Evolutionary conservation across 257 asterid species (phyloP), one percentile per base, ranked within the genome.

Genomic region (Lycium barbarum): DNA sequence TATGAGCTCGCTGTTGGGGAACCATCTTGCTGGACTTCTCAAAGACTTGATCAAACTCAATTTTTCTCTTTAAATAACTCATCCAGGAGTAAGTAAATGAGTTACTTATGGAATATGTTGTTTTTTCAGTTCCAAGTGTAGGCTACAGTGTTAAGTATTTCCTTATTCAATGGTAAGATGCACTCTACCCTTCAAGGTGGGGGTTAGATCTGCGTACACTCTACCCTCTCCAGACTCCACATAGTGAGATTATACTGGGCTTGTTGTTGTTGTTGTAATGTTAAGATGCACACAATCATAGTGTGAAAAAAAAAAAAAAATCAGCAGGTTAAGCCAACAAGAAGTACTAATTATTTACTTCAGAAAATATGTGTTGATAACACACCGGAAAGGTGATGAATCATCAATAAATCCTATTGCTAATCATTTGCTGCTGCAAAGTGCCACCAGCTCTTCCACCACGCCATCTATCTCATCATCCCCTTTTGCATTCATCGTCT

Each of bases 401-500:
- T 63, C n/a, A n/a, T n/a, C n/a, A n/a, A n/a, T n/a, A n/a, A n/a
- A n/a, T n/a, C n/a, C n/a, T n/a, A n/a, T 26, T 26, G 33, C 33
- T n/a, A n/a, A n/a, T 65, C 65, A 58, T 13, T 65, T 22, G 67
- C 70, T 58, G 4, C 6, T n/a, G 33, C 89, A 86, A 59, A 89
- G 84, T 73, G 70, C 82, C 22, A 84, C 85, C 38, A 91, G 13
- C 80, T 88, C 87, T 38, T 85, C 51, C 26, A 87, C 92, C n/a
- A 89, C 90, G 1, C 78, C 85, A 18, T 89, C 92, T 12, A 88
- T 86, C 82, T 89, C 91, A 17, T 88, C 84, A 33, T 88, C 92
- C 2, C 86, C 92, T 26, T 88, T 85, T 2, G n/a, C 80, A 55
- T 38, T 88, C 5, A 91, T 84, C 62, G 68, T 87, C 87, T 84